These are phyloP conservation scores for Bocquillonia castaneifolia DNA, from an alignment of 441 rosid species.

Conservation along the genomic window DNA sequence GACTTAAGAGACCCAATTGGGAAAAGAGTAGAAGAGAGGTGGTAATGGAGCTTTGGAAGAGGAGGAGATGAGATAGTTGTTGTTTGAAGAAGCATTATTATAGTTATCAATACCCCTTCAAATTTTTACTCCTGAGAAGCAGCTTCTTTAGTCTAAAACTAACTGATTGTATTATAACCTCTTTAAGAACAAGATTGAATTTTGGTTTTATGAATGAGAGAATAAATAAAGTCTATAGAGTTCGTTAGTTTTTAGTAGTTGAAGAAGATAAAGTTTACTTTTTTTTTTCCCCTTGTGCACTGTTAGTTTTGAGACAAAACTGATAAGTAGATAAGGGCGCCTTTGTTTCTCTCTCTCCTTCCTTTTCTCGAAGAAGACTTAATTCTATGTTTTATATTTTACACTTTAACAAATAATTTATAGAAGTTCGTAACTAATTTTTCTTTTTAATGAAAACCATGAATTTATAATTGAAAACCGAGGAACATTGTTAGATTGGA, in stretches of 20 bases:
- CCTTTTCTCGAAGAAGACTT: not conserved
- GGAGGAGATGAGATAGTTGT: conserved; percentile 45
- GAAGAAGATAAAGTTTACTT: conserved; percentile 13
- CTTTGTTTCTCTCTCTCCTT: conserved; percentile 4
- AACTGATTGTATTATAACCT: not conserved
- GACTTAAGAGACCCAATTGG: conserved; percentile 31
- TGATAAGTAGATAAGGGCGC: conserved; percentile 17
- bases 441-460: too few relatives aligned
- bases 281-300: too few relatives aligned
- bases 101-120: not conserved
- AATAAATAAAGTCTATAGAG: not conserved
- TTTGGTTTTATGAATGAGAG: not conserved
- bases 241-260: not conserved
- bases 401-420: too few relatives aligned
- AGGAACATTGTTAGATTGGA: too few relatives aligned
- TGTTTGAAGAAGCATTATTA: conserved; percentile 50
- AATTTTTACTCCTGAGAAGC: not conserved
- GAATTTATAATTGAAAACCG: too few relatives aligned
- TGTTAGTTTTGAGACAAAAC: not conserved
- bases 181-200: too few relatives aligned
- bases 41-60: conserved; percentile 24
- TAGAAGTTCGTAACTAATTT: too few relatives aligned
- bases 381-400: too few relatives aligned
- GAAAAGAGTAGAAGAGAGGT: conserved; percentile 22
- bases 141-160: conserved; percentile 4